Evolutionary conservation across 345 rosid species (phyloP).

Genomic region (Nasturtium officinale): DNA sequence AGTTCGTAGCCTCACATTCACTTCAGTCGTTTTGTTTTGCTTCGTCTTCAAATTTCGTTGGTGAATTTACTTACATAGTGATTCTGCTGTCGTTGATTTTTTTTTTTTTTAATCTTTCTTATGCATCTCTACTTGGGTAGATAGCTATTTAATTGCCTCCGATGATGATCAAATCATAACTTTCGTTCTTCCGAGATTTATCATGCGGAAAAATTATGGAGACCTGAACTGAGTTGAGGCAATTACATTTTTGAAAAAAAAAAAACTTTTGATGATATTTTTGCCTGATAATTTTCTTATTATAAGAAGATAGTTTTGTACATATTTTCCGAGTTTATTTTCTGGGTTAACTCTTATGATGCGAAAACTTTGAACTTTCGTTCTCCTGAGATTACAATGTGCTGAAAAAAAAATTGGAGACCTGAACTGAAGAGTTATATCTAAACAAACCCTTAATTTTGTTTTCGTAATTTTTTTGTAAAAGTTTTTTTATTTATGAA

Average conservation of each 20-base stretch:
- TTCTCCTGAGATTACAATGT: conserved; percentile 36
- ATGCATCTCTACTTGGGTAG: background rate
- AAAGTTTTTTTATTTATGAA: too few species aligned
- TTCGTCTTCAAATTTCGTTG: background rate
- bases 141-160: conserved; percentile 20
- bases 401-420: conserved; percentile 36
- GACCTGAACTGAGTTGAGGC: conserved; percentile 46
- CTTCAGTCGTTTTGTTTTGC: background rate
- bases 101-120: background rate
- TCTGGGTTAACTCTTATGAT: conserved; percentile 25
- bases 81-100: background rate
- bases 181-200: conserved; percentile 44
- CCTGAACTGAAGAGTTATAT: conserved; percentile 41
- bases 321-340: background rate
- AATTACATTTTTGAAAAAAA: background rate
- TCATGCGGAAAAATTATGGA: conserved; percentile 40
- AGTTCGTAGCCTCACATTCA: background rate
- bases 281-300: background rate
- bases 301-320: background rate
- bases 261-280: background rate
- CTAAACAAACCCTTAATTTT: background rate
- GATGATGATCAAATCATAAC: conserved; percentile 45
- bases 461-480: background rate
- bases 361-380: conserved; percentile 39
- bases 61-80: background rate